phyloP scores from a whole-genome alignment of 176 grass and related monocot genomes.

The Bothriochloa decipiens region DNA sequence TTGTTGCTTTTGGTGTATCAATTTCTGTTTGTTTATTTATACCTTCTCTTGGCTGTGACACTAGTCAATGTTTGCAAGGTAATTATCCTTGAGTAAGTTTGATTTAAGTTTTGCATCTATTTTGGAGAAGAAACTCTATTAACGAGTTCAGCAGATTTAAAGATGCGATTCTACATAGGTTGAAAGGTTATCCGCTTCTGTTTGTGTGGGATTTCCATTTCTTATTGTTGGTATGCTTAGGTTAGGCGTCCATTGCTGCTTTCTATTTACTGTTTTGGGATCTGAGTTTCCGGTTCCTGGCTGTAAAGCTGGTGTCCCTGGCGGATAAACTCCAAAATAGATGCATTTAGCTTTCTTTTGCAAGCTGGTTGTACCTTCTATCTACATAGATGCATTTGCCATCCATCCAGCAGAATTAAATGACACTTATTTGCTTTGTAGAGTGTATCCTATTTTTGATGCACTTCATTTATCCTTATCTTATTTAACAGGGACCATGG shows the following conservation, averaged over 20 bases:
- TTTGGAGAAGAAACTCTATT: not conserved
- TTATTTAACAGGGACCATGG: slow-evolving; percentile 73
- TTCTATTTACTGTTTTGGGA: not conserved
- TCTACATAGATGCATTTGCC: not conserved
- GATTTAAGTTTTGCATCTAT: not conserved
- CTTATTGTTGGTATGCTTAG: not conserved
- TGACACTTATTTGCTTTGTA: no score
- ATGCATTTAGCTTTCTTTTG: not conserved
- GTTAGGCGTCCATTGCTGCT: not conserved
- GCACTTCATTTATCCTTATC: not conserved
- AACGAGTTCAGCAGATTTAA: not conserved
- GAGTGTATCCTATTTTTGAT: no score
- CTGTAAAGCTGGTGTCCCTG: not conserved
- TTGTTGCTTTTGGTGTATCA: not conserved
- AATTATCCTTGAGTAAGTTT: not conserved
- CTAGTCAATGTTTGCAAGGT: not conserved
- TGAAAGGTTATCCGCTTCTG: not conserved
- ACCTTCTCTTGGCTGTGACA: not conserved
- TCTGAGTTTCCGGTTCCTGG: not conserved
- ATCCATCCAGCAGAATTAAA: not conserved
- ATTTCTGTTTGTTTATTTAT: not conserved
- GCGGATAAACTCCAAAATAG: not conserved
- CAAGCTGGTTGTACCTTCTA: not conserved
- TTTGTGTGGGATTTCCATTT: slow-evolving; percentile 1
- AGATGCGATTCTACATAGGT: not conserved